Evolutionary conservation across 106 monocot species (phyloP).

Genomic region (Allium fistulosum): DNA sequence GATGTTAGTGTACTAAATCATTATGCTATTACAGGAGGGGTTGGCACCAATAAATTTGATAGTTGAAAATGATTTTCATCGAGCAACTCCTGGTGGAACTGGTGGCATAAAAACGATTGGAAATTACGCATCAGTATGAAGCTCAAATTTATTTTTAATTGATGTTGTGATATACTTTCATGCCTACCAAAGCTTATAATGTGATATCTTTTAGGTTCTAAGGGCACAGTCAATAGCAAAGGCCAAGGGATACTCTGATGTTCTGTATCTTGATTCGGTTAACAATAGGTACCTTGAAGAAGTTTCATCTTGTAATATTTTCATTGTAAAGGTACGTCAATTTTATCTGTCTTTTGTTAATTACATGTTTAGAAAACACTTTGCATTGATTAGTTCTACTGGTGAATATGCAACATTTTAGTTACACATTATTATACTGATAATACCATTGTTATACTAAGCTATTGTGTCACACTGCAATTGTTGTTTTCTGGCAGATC

Average conservation of each 20-base stretch:
- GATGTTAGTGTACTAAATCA: neutral
- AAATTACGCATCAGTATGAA: conserved; percentile 80
- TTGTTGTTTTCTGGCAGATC: too few species aligned
- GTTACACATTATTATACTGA: too few species aligned
- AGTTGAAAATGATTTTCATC: conserved; percentile 56
- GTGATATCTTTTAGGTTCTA: conserved; percentile 46
- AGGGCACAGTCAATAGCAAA: conserved; percentile 75
- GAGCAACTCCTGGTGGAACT: conserved; percentile 73
- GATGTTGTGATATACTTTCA: too few species aligned
- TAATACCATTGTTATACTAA: neutral
- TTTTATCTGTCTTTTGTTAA: neutral
- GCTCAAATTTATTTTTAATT: too few species aligned
- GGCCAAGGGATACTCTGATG: conserved; percentile 76
- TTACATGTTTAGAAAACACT: too few species aligned
- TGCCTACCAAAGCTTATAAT: too few species aligned
- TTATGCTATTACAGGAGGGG: conserved; percentile 50
- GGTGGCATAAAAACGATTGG: conserved; percentile 77
- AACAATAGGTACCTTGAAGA: conserved; percentile 81
- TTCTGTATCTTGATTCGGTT: conserved; percentile 84
- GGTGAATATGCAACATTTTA: too few species aligned
- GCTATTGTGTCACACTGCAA: neutral
- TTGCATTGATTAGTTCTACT: too few species aligned
- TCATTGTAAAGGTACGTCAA: conserved; percentile 68
- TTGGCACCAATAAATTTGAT: conserved; percentile 66
- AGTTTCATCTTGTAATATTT: conserved; percentile 86